Base-by-base conservation (phyloP, 2,329 filamentous ascomycete species). In the Exophiala bonariae region DNA sequence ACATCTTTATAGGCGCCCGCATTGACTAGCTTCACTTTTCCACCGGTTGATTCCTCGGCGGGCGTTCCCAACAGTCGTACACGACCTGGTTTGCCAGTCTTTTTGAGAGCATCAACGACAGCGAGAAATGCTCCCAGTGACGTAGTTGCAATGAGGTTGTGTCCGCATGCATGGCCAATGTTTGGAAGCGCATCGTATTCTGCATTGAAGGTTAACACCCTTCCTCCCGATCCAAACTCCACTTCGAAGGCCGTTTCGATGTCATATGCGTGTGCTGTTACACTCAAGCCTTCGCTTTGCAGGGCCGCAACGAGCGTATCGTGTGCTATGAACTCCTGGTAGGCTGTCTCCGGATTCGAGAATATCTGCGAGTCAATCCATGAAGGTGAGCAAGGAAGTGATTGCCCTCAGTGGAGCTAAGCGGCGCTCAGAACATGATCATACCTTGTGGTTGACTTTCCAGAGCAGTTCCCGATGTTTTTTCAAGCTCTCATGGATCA, bases 171-270 rank as follows among this genome's bases (percentile, higher is more conserved):
- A 51, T 71, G 68, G 2, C 67, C 68, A n/a, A 71, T 67, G 1
- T 48, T 63, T 2, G 66, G 68, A 2, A 71, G 58, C 2, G 68
- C 68, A 49, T 71, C 68, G 55, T 80, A 70, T 58, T 71, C 68
- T 1, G 65, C 66, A 47, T 69, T 69, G 59, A 68, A 70, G 34
- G 61, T 62, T 39, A 70, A 47, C 1, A 62, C 31, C 1, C 61
- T 57, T 0, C 67, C 67, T 4, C 70, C 71, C 0, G 61, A 57
- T 19, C 76, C 75, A 38, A 63, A 63, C 11, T 70, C 63, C 9
- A 70, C 73, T 38, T 73, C 71, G 52, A 82, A 81, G 2, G 76
- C 68, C 0, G 79, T 82, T 7, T 70, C 64, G 0, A 81, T 55
- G 3, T 73, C 77, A 55, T 77, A 78, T 0, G 77, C 73, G 41